Evolutionary conservation across 805 yeast genomes (phyloP).

Genomic region (Millerozyma miso): DNA sequence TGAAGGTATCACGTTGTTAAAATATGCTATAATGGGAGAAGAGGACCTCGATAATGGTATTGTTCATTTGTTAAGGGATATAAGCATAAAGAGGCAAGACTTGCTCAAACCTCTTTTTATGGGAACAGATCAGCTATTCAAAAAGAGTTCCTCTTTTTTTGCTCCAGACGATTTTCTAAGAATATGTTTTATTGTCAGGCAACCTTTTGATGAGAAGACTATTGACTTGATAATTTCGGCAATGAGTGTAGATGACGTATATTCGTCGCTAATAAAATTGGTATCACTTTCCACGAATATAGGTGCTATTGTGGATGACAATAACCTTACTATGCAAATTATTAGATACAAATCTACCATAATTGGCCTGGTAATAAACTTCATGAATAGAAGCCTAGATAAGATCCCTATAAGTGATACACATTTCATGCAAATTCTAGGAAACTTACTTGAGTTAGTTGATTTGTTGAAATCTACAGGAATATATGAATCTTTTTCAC

Average conservation of each 20-base stretch:
- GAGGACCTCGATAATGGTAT: constrained; percentile 29
- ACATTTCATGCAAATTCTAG: constrained; percentile 20
- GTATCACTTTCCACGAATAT: constrained; percentile 28
- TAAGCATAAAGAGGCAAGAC: constrained; percentile 27
- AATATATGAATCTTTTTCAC: constrained; percentile 17
- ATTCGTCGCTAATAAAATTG: constrained; percentile 22
- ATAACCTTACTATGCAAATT: constrained; percentile 33
- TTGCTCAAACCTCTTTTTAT: constrained; percentile 29
- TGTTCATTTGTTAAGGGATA: constrained; percentile 16
- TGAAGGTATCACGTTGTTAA: constrained; percentile 36
- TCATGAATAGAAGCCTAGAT: constrained; percentile 22
- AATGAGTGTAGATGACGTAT: constrained; percentile 24
- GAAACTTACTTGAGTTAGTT: constrained; percentile 27
- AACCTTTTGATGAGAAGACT: constrained; percentile 16
- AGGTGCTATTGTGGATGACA: constrained; percentile 25
- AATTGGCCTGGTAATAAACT: constrained; percentile 21
- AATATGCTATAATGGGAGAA: constrained; percentile 33
- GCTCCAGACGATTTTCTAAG: constrained; percentile 33
- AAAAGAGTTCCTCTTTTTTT: constrained; percentile 22
- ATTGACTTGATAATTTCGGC: constrained; percentile 19
- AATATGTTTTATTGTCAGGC: constrained; percentile 20
- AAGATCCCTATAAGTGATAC: constrained; percentile 33
- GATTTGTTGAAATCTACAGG: constrained; percentile 29
- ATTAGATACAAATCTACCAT: constrained; percentile 29
- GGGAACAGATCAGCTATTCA: constrained; percentile 20